Evolutionary conservation across 2,329 filamentous ascomycete species (phyloP), one percentile per base, ranked within the genome.

Genomic region (Calonectria pauciramosa): DNA sequence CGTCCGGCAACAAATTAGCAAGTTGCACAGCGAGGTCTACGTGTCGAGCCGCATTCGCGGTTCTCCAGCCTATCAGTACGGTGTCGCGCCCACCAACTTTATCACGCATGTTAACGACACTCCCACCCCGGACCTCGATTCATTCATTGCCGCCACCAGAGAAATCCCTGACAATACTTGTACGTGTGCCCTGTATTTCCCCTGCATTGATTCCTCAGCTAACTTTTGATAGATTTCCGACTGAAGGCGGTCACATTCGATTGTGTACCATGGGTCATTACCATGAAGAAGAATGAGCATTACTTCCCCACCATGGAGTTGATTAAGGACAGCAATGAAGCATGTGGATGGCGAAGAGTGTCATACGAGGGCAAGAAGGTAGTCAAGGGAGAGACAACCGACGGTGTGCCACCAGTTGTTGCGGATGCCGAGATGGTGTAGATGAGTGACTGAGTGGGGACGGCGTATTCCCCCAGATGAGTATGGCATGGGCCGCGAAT

Each of bases 201-300:
- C n/a, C 20, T 16, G 10, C 28, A 10, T n/a, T 30, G 44, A 59
- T 54, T 44, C 44, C 6, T 13, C 13, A 54, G 28, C 81, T 82
- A 75, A 80, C 70, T 14, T 47, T n/a, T 23, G n/a, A 38, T 72
- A 94, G 92, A 99, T 86, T 99, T 99, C 92, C 93, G 97, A 23
- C 90, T 99, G 68, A 96, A 96, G 84, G 95, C 97, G n/a, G 95
- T 99, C 84, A 99, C 97, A 0, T 99, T 99, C 82, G 97, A 99
- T 85, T 98, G 97, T 82, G 96, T 99, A 13, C 96, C 96, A 4
- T 99, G 97, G 96, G 96, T 99, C n/a, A 95, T 97, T 49, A 99
- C 97, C 11, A 98, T 99, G 95, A 99, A 99, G 92, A 99, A 99
- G 91, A 98, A 98, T 80, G 96, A 99, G 83, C 97, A 99, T 86